These are phyloP conservation scores for Diplocarpon rosae DNA, from an alignment of 2,329 filamentous ascomycete species.

Conservation along the genomic window DNA sequence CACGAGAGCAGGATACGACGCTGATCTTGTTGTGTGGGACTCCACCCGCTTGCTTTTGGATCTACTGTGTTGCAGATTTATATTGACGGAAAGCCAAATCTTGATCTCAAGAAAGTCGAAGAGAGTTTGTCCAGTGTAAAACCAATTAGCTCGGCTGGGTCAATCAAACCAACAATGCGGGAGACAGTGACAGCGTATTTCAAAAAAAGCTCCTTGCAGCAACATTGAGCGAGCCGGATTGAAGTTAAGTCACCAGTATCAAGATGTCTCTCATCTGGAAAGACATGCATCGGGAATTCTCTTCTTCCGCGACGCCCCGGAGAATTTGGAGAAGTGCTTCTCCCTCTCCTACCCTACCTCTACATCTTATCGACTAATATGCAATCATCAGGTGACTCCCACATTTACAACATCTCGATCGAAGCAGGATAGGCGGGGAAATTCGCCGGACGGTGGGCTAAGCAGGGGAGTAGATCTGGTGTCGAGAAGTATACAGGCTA, in stretches of 20 bases:
- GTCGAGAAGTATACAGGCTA: slow-evolving; percentile 32
- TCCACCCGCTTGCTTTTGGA: slow-evolving; percentile 35
- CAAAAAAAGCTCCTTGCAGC: slow-evolving; percentile 22
- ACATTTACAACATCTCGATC: slow-evolving; percentile 31
- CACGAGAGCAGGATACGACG: slow-evolving; percentile 35
- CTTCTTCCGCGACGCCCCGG: slow-evolving; percentile 24
- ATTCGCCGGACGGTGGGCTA: slow-evolving; percentile 29
- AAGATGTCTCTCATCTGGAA: slow-evolving; percentile 29
- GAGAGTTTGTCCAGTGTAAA: slow-evolving; percentile 19
- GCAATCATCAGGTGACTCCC: slow-evolving; percentile 24
- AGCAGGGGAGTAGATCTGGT: slow-evolving; percentile 30
- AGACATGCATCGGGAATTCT: slow-evolving; percentile 9
- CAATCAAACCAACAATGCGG: slow-evolving; percentile 20
- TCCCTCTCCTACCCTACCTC: slow-evolving; percentile 16
- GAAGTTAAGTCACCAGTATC: slow-evolving; percentile 31
- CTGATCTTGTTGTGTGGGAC: slow-evolving; percentile 40
- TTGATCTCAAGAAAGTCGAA: slow-evolving; percentile 27
- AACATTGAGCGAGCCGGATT: slow-evolving; percentile 15
- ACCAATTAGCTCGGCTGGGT: neutral
- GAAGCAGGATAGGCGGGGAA: slow-evolving; percentile 33
- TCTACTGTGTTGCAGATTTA: slow-evolving; percentile 37
- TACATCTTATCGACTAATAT: neutral
- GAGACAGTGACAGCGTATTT: slow-evolving; percentile 16
- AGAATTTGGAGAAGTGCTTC: slow-evolving; percentile 30
- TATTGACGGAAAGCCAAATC: slow-evolving; percentile 33